Conservation (phyloP, 768 basidiomycete genomes). For the Erythrobasidium yunnanense region DNA sequence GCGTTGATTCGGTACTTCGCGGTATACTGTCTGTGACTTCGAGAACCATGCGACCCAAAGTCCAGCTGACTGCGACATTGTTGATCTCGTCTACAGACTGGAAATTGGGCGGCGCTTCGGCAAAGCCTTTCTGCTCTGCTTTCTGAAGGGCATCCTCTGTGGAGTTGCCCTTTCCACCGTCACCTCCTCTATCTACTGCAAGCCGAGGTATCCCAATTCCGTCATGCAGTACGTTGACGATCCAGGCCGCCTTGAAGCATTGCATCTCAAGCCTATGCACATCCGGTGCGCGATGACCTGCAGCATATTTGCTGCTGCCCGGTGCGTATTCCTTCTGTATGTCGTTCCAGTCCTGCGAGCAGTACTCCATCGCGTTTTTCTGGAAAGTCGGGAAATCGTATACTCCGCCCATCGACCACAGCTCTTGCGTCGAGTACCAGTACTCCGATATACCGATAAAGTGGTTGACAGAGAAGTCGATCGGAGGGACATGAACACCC, state of each 20-base stretch:
- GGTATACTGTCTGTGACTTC: slow-evolving; percentile 54
- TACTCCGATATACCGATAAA: slow-evolving; percentile 98
- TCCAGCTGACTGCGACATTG: slow-evolving; percentile 93
- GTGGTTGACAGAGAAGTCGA: slow-evolving; percentile 81
- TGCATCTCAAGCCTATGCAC: slow-evolving; percentile 83
- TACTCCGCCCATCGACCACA: slow-evolving; percentile 74
- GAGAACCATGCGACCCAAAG: slow-evolving; percentile 95
- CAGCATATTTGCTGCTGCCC: slow-evolving; percentile 50
- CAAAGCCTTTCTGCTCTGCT: slow-evolving; percentile 71
- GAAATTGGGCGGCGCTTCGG: slow-evolving; percentile 54
- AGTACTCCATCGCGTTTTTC: slow-evolving; percentile 77
- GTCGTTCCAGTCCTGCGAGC: slow-evolving; percentile 62
- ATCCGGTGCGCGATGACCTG: slow-evolving; percentile 60
- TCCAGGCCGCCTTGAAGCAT: slow-evolving; percentile 99
- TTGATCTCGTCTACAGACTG: slow-evolving; percentile 86
- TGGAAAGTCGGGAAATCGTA: slow-evolving; percentile 97
- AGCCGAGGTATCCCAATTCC: slow-evolving; percentile 90
- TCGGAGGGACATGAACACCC: slow-evolving; percentile 83
- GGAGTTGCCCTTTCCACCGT: slow-evolving; percentile 45
- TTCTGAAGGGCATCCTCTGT: slow-evolving; percentile 59
- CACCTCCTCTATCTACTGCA: slow-evolving; percentile 62
- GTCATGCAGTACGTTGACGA: slow-evolving; percentile 88
- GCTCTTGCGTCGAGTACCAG: slow-evolving; percentile 97
- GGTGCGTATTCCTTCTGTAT: slow-evolving; percentile 58
- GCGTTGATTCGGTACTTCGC: not conserved